Evolutionary conservation across 805 yeast genomes (phyloP), one percentile per base, ranked within the genome.

Genomic region (Candida ovalis): DNA sequence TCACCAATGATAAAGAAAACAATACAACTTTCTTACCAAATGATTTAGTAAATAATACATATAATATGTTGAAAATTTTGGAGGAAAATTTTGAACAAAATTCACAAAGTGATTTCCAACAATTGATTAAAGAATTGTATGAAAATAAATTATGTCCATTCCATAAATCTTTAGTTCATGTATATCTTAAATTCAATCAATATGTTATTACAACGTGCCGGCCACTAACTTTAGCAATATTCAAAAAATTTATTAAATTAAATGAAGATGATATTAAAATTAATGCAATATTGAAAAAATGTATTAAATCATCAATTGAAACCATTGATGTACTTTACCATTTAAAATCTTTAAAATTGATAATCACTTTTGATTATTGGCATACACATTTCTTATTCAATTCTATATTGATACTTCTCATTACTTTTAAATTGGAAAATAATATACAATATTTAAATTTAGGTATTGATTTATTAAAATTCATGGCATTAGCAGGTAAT

Each of bases 341-440:
- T 35, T 53, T 70, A 38, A 60, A 58, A 32, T 55, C 54, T 18
- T 50, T 59, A 45, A 65, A 64, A 3, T 46, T 63, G 52, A 59
- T 69, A 42, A 64, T 67, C 5, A 64, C 70, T 18, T 69, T 63
- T 58, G 74, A 71, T 30, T 69, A 68, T 52, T 68, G 71, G 70
- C 73, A 70, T 53, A 67, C 68, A 3, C 68, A 71, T 49, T 68
- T 66, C 50, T 57, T 71, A 40, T 69, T 69, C 49, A 61, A 69
- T 19, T 59, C 74, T 0, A 50, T 68, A 9, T 48, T 69, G 43
- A 63, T 70, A 13, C 53, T 63, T 37, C 44, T 56, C 25, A 60
- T 61, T 42, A 57, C 63, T 9, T 47, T 50, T 42, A 47, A 42
- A 18, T 43, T 46, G 24, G 52, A 51, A 45, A 45, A 46, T 41